A percentile compares a stretch with the other conserved stretches of the same genome.
phyloP scores from a whole-genome alignment of 805 yeast species.

The Vanderwaltozyma verrucispora region DNA sequence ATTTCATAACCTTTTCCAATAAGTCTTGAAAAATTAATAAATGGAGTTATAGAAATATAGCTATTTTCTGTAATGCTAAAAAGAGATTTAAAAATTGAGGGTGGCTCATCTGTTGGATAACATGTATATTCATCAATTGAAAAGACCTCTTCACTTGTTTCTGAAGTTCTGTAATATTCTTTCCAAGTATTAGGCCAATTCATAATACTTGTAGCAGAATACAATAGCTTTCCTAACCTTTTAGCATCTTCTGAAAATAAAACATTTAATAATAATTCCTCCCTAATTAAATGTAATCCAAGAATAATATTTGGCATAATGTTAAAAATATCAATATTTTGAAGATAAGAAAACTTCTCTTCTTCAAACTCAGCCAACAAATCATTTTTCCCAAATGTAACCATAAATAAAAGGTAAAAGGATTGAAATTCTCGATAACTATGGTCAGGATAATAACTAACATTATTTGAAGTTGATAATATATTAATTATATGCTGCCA shows the following conservation, averaged over 20 bases:
- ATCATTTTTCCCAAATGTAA: not conserved
- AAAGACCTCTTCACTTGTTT: not conserved
- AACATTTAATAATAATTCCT: conserved; percentile 56
- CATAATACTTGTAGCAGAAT: conserved; percentile 55
- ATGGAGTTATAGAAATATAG: conserved; percentile 32
- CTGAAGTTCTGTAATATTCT: conserved; percentile 34
- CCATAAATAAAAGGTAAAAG: conserved; percentile 6
- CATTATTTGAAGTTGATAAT: not conserved
- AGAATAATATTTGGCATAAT: conserved; percentile 48
- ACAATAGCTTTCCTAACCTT: conserved; percentile 43
- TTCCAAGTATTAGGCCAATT: conserved; percentile 67
- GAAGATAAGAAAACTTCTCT: not conserved
- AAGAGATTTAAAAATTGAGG: conserved; percentile 34
- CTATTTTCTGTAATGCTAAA: conserved; percentile 26
- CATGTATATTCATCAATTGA: conserved; percentile 6
- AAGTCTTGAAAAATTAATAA: conserved; percentile 55
- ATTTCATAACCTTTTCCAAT: conserved; percentile 45
- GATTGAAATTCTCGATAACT: not conserved
- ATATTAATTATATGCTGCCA: conserved; percentile 18
- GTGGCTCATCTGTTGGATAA: conserved; percentile 28
- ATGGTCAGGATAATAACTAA: too few relatives aligned
- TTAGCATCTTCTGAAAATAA: conserved; percentile 30
- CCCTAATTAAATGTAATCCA: conserved; percentile 66
- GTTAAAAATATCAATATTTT: not conserved
- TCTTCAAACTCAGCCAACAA: not conserved